Evolutionary conservation across 495 filamentous ascomycete genomes (phyloP).

Genomic region (Aspergillus wentii): DNA sequence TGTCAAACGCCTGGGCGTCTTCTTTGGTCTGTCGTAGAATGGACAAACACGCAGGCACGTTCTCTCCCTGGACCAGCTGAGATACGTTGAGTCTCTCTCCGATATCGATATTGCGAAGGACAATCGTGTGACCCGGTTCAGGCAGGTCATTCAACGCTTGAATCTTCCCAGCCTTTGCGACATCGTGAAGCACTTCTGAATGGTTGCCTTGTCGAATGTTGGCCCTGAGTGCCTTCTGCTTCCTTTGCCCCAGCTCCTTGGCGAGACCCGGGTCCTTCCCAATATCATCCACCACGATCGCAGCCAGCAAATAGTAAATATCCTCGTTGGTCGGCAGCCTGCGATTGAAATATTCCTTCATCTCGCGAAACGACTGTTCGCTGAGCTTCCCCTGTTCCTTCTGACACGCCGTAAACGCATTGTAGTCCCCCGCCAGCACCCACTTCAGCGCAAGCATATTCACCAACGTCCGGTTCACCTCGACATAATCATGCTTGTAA

Average conservation of each 20-base stretch:
- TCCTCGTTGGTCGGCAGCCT: slow-evolving; percentile 3
- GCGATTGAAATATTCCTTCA: neutral
- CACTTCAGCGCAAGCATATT: slow-evolving; percentile 29
- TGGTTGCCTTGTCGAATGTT: slow-evolving; percentile 15
- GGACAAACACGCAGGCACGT: slow-evolving; percentile 21
- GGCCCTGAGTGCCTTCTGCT: neutral
- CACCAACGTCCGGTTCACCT: slow-evolving; percentile 34
- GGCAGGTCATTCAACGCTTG: neutral
- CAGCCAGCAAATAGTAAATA: slow-evolving; percentile 24
- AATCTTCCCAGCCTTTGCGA: slow-evolving; percentile 14
- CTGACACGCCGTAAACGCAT: slow-evolving; percentile 19
- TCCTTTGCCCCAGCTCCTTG: slow-evolving; percentile 3
- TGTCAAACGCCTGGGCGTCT: slow-evolving; percentile 18
- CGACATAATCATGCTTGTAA: slow-evolving; percentile 20
- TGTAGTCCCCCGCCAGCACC: slow-evolving; percentile 25
- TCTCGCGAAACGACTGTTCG: neutral
- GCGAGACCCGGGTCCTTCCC: slow-evolving; percentile 32
- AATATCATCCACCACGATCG: slow-evolving; percentile 33
- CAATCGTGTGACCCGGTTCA: neutral
- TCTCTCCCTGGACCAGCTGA: slow-evolving; percentile 31
- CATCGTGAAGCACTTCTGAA: slow-evolving; percentile 22
- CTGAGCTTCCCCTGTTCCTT: neutral
- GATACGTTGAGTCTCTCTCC: slow-evolving; percentile 37
- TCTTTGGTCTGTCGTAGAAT: slow-evolving; percentile 13
- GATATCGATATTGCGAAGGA: slow-evolving; percentile 32